Evolutionary conservation across 352 stramenopile species (phyloP), one percentile per base, ranked within the genome.

Genomic region (Plasmopara viticola): DNA sequence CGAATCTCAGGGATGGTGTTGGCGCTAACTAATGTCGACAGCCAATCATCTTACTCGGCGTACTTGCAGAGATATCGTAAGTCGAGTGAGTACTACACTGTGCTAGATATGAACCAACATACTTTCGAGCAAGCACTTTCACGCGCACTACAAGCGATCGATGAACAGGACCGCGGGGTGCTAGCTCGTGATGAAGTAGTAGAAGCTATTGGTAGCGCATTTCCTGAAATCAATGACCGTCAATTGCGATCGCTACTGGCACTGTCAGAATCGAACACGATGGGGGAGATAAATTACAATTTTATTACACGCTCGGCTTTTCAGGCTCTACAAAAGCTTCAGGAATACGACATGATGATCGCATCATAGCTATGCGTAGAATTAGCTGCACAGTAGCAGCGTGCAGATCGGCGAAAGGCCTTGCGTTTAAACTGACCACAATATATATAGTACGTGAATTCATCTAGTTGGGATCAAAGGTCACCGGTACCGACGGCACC

Each of bases 311-410:
- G 81, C 64, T 88, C 75, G 17, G 78, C 67, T 6, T 93, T 90
- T 57, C 78, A 86, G 47, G 69, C 74, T 30, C 52, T 90, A 17
- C 79, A 93, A 61, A 87, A 86, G 53, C 66, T 93, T 14, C 74
- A 93, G 48, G 79, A 93, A 54, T 93, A 93, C 53, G 79, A 86
- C 60, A 74, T 80, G 65, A 90, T 87, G 74, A 76, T 87, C 48
- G 77, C 87, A 56, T 72, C 72, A 35, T 89, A 75, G 33, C 14
- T 42, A 15, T 46, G 2, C 20, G 28, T n/a, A 39, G 7, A 9
- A 28, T 10, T 20, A 13, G 5, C 15, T 25, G 20, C 20, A 25
- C 20, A n/a, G n/a, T n/a, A n/a, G 30, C 17, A 28, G 17, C 20
- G 30, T 17, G 33, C 40, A 51, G 29, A n/a, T 52, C 28, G 13